phyloP scores from a whole-genome alignment of 345 rosid genomes.

The Murraya paniculata region DNA sequence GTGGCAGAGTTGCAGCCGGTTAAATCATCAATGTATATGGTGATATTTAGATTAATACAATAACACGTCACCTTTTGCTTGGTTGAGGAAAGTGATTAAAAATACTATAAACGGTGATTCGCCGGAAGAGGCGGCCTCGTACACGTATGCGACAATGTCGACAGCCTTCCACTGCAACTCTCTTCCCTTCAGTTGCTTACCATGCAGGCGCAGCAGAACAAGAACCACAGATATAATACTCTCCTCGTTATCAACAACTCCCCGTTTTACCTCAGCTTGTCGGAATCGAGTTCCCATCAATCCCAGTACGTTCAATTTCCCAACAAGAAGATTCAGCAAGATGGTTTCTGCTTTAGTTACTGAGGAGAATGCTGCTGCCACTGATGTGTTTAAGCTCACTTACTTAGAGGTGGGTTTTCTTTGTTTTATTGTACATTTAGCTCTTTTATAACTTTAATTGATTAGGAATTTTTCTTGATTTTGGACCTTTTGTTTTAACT shows the following conservation, averaged over 20 bases:
- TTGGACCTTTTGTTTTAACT: conserved; percentile 5
- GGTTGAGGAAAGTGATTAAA: neutral
- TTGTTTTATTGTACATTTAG: neutral
- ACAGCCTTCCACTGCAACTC: conserved; percentile 38
- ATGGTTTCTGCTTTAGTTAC: conserved; percentile 58
- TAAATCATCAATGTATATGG: neutral
- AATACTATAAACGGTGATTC: neutral
- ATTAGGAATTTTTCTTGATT: neutral
- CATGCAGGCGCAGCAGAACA: conserved; percentile 4
- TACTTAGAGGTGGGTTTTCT: conserved; percentile 68
- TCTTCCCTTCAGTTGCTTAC: conserved; percentile 24
- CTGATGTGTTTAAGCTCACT: conserved; percentile 60
- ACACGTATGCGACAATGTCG: neutral
- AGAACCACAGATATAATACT: conserved; percentile 18
- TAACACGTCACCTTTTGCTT: neutral
- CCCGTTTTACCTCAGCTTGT: conserved; percentile 15
- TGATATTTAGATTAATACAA: too few relatives aligned
- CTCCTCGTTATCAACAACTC: conserved; percentile 25
- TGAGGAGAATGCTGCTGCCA: conserved; percentile 53
- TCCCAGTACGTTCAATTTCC: conserved; percentile 29
- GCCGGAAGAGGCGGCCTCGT: conserved; percentile 4
- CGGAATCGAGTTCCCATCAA: conserved; percentile 13
- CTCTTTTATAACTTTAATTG: neutral
- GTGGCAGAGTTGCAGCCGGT: conserved; percentile 28
- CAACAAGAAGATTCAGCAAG: conserved; percentile 24